These are phyloP conservation scores for Salvia hispanica DNA, from an alignment of 257 asterid genomes.

Conservation along the genomic window DNA sequence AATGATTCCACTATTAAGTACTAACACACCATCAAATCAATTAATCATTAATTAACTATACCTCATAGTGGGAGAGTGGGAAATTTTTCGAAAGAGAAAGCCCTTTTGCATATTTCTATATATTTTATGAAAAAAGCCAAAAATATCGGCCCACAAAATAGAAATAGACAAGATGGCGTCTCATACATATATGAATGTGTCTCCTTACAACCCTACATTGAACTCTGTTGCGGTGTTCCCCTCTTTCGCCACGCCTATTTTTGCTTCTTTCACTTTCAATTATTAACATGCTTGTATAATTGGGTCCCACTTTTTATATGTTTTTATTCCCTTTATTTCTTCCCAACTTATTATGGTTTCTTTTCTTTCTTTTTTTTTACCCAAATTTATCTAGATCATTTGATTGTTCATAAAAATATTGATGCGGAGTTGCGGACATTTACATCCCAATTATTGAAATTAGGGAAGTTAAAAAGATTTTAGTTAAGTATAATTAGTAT, in stretches of 20 bases:
- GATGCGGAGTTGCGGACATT: no score
- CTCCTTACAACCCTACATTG: conserved; percentile 47
- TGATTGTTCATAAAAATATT: background rate
- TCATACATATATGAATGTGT: conserved; percentile 35
- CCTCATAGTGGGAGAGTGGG: background rate
- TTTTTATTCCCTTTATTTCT: no score
- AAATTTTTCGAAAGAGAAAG: conserved; percentile 23
- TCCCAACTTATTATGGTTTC: background rate
- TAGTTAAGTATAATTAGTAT: no score
- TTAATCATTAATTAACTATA: background rate
- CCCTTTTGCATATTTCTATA: background rate
- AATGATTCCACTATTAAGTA: no score
- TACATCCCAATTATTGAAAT: no score
- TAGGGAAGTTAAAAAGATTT: no score
- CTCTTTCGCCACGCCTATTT: conserved; percentile 45
- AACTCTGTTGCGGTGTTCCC: conserved; percentile 38
- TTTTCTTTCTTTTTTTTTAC: background rate
- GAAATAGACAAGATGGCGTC: conserved; percentile 21
- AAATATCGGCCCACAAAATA: conserved; percentile 31
- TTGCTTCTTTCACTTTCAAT: conserved; percentile 51
- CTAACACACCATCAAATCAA: no score
- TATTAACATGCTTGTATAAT: conserved; percentile 35
- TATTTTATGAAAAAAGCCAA: background rate
- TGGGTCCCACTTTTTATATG: conserved; percentile 4
- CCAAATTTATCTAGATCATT: conserved; percentile 26